A percentile compares a stretch with the other conserved stretches of the same genome.
These are phyloP conservation scores for Penicillium paneum DNA, from an alignment of 2,329 filamentous ascomycete species.

Conservation along the genomic window DNA sequence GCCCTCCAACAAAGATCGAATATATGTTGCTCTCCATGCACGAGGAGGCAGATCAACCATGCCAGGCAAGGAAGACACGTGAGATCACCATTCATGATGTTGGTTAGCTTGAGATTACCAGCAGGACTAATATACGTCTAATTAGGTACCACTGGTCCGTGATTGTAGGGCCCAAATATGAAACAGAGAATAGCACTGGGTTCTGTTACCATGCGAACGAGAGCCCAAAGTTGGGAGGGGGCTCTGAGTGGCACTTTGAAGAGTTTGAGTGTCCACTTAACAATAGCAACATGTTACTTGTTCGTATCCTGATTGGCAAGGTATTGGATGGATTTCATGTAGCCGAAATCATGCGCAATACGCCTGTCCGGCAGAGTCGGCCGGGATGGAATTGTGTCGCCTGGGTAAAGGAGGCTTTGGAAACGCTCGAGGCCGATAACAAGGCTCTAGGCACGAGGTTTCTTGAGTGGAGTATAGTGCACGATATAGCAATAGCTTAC, in stretches of 20 bases:
- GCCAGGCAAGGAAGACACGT: conserved; percentile 30
- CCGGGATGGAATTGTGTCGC: conserved; percentile 45
- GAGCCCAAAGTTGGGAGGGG: conserved; percentile 6
- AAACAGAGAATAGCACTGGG: conserved; percentile 19
- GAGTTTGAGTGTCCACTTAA: conserved; percentile 18
- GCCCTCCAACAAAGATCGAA: conserved; percentile 30
- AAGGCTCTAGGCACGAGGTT: conserved; percentile 34
- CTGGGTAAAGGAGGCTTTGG: conserved; percentile 45
- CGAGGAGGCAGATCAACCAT: conserved; percentile 23
- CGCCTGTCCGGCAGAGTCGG: conserved; percentile 29
- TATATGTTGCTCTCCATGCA: conserved; percentile 31
- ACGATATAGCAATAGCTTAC: conserved; percentile 41
- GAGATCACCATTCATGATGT: background rate
- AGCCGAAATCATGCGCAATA: conserved; percentile 29
- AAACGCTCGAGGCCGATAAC: conserved; percentile 26
- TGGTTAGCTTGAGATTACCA: background rate
- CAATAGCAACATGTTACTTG: conserved; percentile 29
- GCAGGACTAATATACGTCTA: conserved; percentile 1
- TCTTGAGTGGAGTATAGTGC: conserved; percentile 35
- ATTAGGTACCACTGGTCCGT: conserved; percentile 41
- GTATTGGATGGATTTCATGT: conserved; percentile 29
- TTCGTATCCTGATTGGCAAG: conserved; percentile 35
- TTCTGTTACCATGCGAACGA: conserved; percentile 38
- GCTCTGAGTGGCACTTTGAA: conserved; percentile 31
- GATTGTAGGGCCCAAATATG: conserved; percentile 39